Conservation (phyloP, 2,329 filamentous ascomycete species). For the Aspergillus phoenicis region DNA sequence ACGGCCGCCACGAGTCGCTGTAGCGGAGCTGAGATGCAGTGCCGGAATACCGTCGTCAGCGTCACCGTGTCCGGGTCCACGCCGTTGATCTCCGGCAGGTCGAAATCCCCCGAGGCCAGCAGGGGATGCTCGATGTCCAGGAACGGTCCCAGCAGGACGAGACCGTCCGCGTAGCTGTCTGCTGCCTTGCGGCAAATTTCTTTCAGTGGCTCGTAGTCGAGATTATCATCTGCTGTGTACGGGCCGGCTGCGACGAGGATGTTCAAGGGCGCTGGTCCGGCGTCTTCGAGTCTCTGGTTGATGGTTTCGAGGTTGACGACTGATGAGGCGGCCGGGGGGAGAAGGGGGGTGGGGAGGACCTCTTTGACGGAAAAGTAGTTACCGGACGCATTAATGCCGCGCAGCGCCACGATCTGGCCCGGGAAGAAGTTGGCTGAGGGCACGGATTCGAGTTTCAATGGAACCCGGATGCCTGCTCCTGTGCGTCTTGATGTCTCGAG, state of each 20-base stretch:
- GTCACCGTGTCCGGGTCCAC: conserved; percentile 77
- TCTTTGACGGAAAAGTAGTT: conserved; percentile 79
- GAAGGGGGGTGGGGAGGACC: conserved; percentile 71
- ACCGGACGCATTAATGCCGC: conserved; percentile 84
- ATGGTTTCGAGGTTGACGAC: conserved; percentile 67
- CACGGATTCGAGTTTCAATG: conserved; percentile 72
- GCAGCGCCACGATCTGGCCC: conserved; percentile 86
- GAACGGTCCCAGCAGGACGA: conserved; percentile 85
- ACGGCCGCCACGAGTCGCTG: conserved; percentile 69
- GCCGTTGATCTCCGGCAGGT: conserved; percentile 68
- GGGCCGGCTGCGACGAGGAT: conserved; percentile 81
- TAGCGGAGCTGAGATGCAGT: conserved; percentile 74
- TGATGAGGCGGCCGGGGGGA: conserved; percentile 73
- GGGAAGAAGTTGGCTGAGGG: conserved; percentile 83
- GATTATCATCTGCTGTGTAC: conserved; percentile 88
- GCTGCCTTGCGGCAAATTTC: conserved; percentile 77
- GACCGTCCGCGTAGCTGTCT: conserved; percentile 71
- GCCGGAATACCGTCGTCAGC: conserved; percentile 79
- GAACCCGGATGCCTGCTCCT: conserved; percentile 79
- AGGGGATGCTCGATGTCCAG: conserved; percentile 89
- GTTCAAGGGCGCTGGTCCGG: conserved; percentile 69
- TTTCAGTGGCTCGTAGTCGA: conserved; percentile 85
- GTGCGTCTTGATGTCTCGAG: conserved; percentile 84
- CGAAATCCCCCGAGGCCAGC: conserved; percentile 77
- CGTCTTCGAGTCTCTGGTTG: conserved; percentile 68